Percentiles rank a stretch among this genome's conserved stretches.
Conservation (phyloP, 2,329 filamentous ascomycete genomes). For the Diaporthe vaccinii region DNA sequence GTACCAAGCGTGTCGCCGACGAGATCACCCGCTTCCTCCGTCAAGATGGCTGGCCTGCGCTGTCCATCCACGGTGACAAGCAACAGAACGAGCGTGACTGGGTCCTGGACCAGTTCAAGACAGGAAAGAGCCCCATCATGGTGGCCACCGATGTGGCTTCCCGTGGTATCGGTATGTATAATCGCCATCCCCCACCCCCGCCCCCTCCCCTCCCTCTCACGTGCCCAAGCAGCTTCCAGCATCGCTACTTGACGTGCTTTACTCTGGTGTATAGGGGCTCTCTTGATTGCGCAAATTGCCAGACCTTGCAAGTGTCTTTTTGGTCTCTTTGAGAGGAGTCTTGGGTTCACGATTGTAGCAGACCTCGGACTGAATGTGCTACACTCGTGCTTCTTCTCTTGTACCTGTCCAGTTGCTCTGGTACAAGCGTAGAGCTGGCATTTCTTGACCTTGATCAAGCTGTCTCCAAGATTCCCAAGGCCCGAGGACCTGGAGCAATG, state of each 20-base stretch:
- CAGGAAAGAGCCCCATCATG: slow-evolving; percentile 99
- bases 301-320: slow-evolving; percentile 81
- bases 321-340: slow-evolving; percentile 86
- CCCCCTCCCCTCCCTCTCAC: slow-evolving; percentile 48
- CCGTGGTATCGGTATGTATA: slow-evolving; percentile 99
- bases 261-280: slow-evolving; percentile 92
- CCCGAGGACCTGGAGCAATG: slow-evolving; percentile 69
- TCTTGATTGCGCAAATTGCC: slow-evolving; percentile 92
- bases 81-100: slow-evolving; percentile 99
- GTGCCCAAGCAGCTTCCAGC: slow-evolving; percentile 69
- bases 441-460: slow-evolving; percentile 84
- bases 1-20: slow-evolving; percentile 94
- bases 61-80: slow-evolving; percentile 99
- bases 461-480: slow-evolving; percentile 71
- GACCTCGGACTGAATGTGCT: slow-evolving; percentile 62
- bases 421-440: slow-evolving; percentile 85
- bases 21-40: slow-evolving; percentile 98
- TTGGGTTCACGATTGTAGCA: slow-evolving; percentile 85
- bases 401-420: slow-evolving; percentile 70
- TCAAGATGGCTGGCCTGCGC: slow-evolving; percentile 96
- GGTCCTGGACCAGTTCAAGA: slow-evolving; percentile 99
- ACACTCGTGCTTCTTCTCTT: slow-evolving; percentile 83
- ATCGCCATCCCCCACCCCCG: slow-evolving; percentile 62
- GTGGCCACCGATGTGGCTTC: slow-evolving; percentile 99
- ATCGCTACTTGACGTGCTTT: slow-evolving; percentile 79